These are phyloP conservation scores for Colletotrichum sublineola DNA, from an alignment of 2,329 filamentous ascomycete species.

Conservation along the genomic window DNA sequence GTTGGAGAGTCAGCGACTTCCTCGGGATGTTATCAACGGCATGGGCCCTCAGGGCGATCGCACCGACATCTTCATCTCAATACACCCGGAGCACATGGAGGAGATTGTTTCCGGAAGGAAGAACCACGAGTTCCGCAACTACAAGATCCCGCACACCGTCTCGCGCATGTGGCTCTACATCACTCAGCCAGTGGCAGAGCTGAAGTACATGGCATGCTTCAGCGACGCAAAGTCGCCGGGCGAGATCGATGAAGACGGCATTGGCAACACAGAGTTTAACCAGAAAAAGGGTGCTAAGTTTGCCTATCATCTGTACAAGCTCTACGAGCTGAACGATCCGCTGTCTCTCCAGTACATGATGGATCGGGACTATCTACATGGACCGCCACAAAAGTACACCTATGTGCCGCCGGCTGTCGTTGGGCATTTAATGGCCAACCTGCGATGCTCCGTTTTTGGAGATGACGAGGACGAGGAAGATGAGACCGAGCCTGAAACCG, in stretches of 20 bases:
- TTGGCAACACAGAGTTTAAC: slow-evolving; percentile 68
- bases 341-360: slow-evolving; percentile 65
- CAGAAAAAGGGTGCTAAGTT: slow-evolving; percentile 55
- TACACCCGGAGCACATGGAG: slow-evolving; percentile 61
- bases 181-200: slow-evolving; percentile 58
- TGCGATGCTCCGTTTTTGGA: slow-evolving; percentile 65
- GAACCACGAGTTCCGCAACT: slow-evolving; percentile 68
- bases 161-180: slow-evolving; percentile 74
- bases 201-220: slow-evolving; percentile 72
- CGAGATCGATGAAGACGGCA: slow-evolving; percentile 60
- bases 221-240: slow-evolving; percentile 61
- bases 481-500: slow-evolving; percentile 23
- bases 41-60: slow-evolving; percentile 63
- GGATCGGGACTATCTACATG: slow-evolving; percentile 66
- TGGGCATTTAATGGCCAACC: slow-evolving; percentile 69
- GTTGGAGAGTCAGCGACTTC: slow-evolving; percentile 65
- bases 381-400: slow-evolving; percentile 63
- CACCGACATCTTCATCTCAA: slow-evolving; percentile 68
- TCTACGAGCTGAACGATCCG: slow-evolving; percentile 74
- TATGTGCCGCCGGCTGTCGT: slow-evolving; percentile 70
- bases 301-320: slow-evolving; percentile 67
- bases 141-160: slow-evolving; percentile 67
- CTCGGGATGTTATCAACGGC: slow-evolving; percentile 61
- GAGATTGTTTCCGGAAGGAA: slow-evolving; percentile 64
- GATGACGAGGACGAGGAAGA: slow-evolving; percentile 45